Conservation (phyloP, 495 filamentous ascomycete species). For the Annulohypoxylon moriforme region DNA sequence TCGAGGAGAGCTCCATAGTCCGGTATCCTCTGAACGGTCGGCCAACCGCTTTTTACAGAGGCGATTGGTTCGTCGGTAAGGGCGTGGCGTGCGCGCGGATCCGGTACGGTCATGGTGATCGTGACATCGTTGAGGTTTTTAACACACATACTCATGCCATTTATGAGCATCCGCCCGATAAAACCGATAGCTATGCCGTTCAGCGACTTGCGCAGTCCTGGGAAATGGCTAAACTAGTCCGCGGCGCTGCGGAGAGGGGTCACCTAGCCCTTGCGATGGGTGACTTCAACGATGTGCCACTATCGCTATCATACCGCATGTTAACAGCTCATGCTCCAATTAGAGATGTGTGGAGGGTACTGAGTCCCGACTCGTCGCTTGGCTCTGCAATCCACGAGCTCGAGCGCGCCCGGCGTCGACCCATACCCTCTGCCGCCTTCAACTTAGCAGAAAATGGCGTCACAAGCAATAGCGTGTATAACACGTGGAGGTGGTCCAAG, state of each 20-base stretch:
- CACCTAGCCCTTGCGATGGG: conserved; percentile 87
- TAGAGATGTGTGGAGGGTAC: conserved; percentile 80
- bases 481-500: conserved; percentile 94
- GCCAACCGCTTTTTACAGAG: conserved; percentile 91
- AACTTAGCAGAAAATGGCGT: conserved; percentile 85
- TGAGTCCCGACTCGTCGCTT: conserved; percentile 83
- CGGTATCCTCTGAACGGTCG: conserved; percentile 92
- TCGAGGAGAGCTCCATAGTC: conserved; percentile 89
- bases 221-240: conserved; percentile 93
- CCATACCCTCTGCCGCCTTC: conserved; percentile 74
- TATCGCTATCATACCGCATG: conserved; percentile 86
- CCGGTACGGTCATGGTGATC: conserved; percentile 71
- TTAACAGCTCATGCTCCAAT: conserved; percentile 83
- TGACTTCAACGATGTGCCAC: conserved; percentile 95
- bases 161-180: conserved; percentile 74
- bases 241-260: conserved; percentile 83
- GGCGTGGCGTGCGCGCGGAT: conserved; percentile 90
- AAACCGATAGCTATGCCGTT: conserved; percentile 85
- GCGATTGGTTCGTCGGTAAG: conserved; percentile 96
- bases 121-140: conserved; percentile 89
- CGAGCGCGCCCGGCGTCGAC: conserved; percentile 67
- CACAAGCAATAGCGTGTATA: conserved; percentile 85
- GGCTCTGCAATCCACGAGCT: conserved; percentile 72
- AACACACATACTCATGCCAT: conserved; percentile 91
- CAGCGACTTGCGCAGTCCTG: conserved; percentile 96